Evolutionary conservation across 495 filamentous ascomycete species (phyloP).

Genomic region (Hypoxylon fuscum): DNA sequence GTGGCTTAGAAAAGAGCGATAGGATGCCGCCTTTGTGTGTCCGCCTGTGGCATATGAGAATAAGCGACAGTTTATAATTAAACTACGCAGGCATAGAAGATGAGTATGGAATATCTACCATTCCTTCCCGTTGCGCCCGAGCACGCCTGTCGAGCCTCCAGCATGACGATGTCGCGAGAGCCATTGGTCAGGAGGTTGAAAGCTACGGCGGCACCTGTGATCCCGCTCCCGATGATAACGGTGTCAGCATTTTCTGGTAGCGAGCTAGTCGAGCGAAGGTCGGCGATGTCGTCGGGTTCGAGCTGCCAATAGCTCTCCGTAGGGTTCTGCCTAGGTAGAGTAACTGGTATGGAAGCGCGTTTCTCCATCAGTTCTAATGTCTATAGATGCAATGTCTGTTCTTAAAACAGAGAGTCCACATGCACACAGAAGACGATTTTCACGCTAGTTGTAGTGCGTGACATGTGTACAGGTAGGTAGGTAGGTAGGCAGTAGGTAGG

Average conservation of each 20-base stretch:
- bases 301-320: constrained; percentile 78
- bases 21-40: constrained; percentile 71
- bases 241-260: constrained; percentile 62
- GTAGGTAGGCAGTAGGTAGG: too few relatives aligned
- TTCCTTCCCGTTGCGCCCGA: constrained; percentile 70
- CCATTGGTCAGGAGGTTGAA: constrained; percentile 60
- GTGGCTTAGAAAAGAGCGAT: constrained; percentile 62
- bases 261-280: constrained; percentile 56
- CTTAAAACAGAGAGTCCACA: background rate
- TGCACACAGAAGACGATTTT: background rate
- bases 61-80: background rate
- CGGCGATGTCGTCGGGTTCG: constrained; percentile 64
- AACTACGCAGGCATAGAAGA: background rate
- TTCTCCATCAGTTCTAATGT: constrained; percentile 49
- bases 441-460: background rate
- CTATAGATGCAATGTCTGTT: background rate
- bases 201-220: constrained; percentile 70
- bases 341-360: constrained; percentile 54
- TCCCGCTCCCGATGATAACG: constrained; percentile 76
- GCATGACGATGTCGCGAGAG: constrained; percentile 56
- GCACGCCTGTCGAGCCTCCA: constrained; percentile 66
- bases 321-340: constrained; percentile 65
- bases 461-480: too few relatives aligned
- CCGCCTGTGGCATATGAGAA: constrained; percentile 53
- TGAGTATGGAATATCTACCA: constrained; percentile 45